Conservation (phyloP, 306 rosid species). For the Urtica urens region DNA sequence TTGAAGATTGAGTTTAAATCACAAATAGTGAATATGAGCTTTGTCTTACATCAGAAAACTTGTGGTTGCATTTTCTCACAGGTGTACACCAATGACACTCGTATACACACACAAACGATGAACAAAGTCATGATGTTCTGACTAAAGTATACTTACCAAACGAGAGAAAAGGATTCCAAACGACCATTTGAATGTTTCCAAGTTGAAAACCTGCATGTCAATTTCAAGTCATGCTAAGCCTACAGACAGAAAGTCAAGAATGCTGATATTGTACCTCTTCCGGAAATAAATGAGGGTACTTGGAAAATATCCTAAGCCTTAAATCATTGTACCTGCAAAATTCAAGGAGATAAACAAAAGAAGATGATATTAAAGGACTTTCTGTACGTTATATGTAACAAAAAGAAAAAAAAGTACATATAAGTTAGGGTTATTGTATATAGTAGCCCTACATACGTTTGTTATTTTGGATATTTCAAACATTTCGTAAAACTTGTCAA, state of each 20-base stretch:
- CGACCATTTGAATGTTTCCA: constrained; percentile 92
- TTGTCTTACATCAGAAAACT: neutral
- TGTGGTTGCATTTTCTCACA: too few species aligned
- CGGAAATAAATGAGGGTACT: constrained; percentile 74
- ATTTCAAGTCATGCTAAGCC: neutral
- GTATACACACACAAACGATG: too few species aligned
- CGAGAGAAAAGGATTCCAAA: constrained; percentile 96
- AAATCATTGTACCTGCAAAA: constrained; percentile 71
- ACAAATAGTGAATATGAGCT: too few species aligned
- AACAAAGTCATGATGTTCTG: constrained; percentile 3
- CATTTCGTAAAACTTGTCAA: too few species aligned
- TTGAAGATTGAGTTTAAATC: too few species aligned
- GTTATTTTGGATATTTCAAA: too few species aligned
- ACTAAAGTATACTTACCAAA: constrained; percentile 54
- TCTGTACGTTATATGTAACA: constrained; percentile 15
- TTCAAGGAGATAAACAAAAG: too few species aligned
- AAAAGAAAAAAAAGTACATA: constrained; percentile 11
- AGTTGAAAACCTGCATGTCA: constrained; percentile 70
- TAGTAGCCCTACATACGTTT: too few species aligned
- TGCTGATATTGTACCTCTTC: constrained; percentile 57
- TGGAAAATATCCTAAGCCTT: constrained; percentile 79
- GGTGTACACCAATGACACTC: too few species aligned
- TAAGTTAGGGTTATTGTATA: too few species aligned
- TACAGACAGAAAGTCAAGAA: neutral
- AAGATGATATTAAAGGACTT: too few species aligned